phyloP scores from a whole-genome alignment of 2,329 filamentous ascomycete species.

The Pseudogymnoascus destructans region DNA sequence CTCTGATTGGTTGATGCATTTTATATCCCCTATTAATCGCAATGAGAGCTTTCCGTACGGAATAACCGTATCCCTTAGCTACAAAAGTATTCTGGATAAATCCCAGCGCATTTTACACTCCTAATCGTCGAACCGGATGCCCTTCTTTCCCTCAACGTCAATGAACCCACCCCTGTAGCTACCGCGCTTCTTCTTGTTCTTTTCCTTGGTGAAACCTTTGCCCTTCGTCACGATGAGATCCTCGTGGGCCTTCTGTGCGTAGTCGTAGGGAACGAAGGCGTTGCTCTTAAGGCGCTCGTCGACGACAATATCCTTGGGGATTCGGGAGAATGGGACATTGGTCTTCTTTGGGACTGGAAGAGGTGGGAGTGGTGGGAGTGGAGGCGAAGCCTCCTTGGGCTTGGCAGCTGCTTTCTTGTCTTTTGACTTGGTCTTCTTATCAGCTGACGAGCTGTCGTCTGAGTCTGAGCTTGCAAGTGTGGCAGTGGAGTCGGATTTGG shows the following conservation, averaged over 20 bases:
- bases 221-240: constrained; percentile 85
- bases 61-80: background rate
- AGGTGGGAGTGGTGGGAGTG: constrained; percentile 22
- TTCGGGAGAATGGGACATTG: constrained; percentile 64
- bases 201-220: constrained; percentile 98
- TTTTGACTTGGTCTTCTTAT: constrained; percentile 14
- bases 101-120: background rate
- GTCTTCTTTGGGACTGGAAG: constrained; percentile 32
- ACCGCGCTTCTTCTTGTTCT: constrained; percentile 95
- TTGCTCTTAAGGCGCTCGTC: constrained; percentile 64
- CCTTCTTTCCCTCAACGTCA: constrained; percentile 68
- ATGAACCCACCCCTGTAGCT: constrained; percentile 83
- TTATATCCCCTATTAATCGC: constrained; percentile 4
- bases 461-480: constrained; percentile 36
- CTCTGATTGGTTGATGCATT: constrained; percentile 2
- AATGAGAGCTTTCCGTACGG: background rate
- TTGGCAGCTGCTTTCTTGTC: constrained; percentile 16
- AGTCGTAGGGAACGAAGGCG: constrained; percentile 69
- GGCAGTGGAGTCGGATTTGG: constrained; percentile 30
- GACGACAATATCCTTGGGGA: constrained; percentile 54
- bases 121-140: constrained; percentile 89
- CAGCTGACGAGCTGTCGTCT: background rate
- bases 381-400: constrained; percentile 20
- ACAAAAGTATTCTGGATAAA: constrained; percentile 5
- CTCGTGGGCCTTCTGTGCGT: constrained; percentile 76